Percentiles rank a stretch among this genome's conserved stretches.
Conservation (phyloP, 148 eudicot genomes). For the Diospyros kaki region DNA sequence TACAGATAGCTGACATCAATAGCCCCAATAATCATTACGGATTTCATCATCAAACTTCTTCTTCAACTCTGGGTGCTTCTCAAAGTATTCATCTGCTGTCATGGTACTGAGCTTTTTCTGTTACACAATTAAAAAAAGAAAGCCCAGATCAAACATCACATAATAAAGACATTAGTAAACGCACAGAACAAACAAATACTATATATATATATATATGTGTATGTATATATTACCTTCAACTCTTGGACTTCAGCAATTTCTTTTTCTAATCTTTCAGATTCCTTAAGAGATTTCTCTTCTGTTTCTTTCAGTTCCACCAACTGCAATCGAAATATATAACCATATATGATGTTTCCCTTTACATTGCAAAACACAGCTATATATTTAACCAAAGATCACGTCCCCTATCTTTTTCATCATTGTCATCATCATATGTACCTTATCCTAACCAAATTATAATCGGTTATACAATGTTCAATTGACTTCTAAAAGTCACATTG, state of each 20-base stretch:
- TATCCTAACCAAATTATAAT: too few species aligned
- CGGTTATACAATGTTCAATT: too few species aligned
- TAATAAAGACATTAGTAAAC: background rate
- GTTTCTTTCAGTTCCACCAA: slow-evolving; percentile 91
- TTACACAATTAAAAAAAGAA: background rate
- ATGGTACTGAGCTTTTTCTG: slow-evolving; percentile 88
- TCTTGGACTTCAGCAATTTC: slow-evolving; percentile 94
- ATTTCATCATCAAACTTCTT: slow-evolving; percentile 98
- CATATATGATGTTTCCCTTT: background rate
- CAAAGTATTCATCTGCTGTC: slow-evolving; percentile 99
- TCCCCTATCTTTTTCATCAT: too few species aligned
- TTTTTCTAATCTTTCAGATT: slow-evolving; percentile 85
- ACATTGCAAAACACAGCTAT: background rate
- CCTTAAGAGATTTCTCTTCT: slow-evolving; percentile 68
- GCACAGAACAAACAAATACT: background rate
- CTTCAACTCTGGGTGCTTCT: slow-evolving; percentile 91
- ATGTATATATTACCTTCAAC: slow-evolving; percentile 58
- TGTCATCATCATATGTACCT: too few species aligned
- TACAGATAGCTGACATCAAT: slow-evolving; percentile 23
- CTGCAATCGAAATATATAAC: slow-evolving; percentile 30
- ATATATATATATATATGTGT: background rate
- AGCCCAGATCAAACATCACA: background rate
- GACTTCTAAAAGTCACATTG: too few species aligned
- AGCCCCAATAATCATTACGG: slow-evolving; percentile 96
- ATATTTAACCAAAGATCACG: background rate